These are phyloP conservation scores for Suhomyces pyralidae DNA, from an alignment of 805 yeast genomes.

Conservation along the genomic window DNA sequence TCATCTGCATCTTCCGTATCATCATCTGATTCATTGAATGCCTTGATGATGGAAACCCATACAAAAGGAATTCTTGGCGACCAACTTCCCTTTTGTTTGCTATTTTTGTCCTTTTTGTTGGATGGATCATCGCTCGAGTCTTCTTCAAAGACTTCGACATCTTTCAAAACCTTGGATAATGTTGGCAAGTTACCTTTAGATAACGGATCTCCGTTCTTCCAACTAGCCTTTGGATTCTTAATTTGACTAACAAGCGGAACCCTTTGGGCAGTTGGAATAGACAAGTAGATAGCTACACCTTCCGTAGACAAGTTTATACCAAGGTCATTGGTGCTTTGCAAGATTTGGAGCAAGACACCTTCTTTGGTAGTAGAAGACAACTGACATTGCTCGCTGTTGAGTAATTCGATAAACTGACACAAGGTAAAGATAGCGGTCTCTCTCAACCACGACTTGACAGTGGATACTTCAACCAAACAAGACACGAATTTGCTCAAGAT, in stretches of 20 bases:
- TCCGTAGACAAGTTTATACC: conserved; percentile 69
- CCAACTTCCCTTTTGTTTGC: conserved; percentile 67
- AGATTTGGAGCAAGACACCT: conserved; percentile 24
- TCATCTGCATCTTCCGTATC: conserved; percentile 17
- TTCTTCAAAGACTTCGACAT: conserved; percentile 42
- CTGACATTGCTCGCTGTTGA: conserved; percentile 5
- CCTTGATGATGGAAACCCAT: conserved; percentile 60
- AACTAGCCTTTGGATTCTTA: conserved; percentile 30
- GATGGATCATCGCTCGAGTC: conserved; percentile 30
- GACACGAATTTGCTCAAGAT: conserved; percentile 43
- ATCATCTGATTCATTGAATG: conserved; percentile 29
- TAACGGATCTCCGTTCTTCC: conserved; percentile 77
- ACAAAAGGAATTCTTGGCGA: conserved; percentile 71
- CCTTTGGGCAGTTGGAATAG: conserved; percentile 39
- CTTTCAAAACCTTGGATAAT: conserved; percentile 63
- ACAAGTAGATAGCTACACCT: conserved; percentile 70
- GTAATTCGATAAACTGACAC: conserved; percentile 42
- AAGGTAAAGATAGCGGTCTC: conserved; percentile 77
- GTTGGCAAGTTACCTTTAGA: conserved; percentile 61
- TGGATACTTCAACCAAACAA: conserved; percentile 54
- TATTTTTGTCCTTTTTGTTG: conserved; percentile 12
- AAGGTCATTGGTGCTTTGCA: conserved; percentile 46
- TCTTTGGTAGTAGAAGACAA: conserved; percentile 16
- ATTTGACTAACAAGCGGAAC: conserved; percentile 8
- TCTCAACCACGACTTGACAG: conserved; percentile 76